Conservation (phyloP, 768 basidiomycete genomes). For the Fistulinella prunicolor region DNA sequence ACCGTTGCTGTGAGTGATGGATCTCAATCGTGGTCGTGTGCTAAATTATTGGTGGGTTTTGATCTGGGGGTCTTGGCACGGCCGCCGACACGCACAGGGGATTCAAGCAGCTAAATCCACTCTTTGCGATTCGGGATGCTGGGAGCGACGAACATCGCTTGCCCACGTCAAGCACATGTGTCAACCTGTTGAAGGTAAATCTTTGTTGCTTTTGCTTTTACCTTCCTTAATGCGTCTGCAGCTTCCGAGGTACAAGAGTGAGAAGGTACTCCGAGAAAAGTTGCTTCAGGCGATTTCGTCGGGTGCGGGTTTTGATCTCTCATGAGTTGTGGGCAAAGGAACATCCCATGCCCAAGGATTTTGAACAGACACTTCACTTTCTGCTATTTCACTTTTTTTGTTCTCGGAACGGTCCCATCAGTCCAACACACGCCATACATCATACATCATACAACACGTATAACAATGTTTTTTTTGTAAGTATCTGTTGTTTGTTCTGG, state of each 20-base stretch:
- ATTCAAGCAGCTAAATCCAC: conserved; percentile 83
- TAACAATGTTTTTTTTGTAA: too few species aligned
- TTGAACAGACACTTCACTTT: too few species aligned
- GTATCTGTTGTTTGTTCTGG: not conserved
- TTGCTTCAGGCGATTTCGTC: conserved; percentile 83
- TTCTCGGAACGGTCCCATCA: too few species aligned
- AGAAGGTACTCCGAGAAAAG: conserved; percentile 65
- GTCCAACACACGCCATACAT: too few species aligned
- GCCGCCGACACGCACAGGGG: conserved; percentile 42
- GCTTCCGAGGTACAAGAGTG: conserved; percentile 70
- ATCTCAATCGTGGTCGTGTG: not conserved
- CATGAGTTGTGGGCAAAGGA: conserved; percentile 42
- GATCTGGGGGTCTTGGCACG: not conserved
- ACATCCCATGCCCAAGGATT: too few species aligned
- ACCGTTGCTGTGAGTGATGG: conserved; percentile 65
- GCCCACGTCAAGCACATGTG: conserved; percentile 82
- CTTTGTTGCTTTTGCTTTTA: not conserved
- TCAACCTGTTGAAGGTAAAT: conserved; percentile 84
- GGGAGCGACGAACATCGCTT: conserved; percentile 69
- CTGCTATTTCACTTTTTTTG: too few species aligned
- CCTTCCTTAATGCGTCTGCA: conserved; percentile 23
- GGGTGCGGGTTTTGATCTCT: conserved; percentile 91
- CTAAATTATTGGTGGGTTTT: not conserved
- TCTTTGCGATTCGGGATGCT: conserved; percentile 84
- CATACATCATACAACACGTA: conserved; percentile 3